A percentile compares a stretch with the other conserved stretches of the same genome.
phyloP scores from a whole-genome alignment of 2,329 filamentous ascomycete genomes.

The Sporothrix luriei region DNA sequence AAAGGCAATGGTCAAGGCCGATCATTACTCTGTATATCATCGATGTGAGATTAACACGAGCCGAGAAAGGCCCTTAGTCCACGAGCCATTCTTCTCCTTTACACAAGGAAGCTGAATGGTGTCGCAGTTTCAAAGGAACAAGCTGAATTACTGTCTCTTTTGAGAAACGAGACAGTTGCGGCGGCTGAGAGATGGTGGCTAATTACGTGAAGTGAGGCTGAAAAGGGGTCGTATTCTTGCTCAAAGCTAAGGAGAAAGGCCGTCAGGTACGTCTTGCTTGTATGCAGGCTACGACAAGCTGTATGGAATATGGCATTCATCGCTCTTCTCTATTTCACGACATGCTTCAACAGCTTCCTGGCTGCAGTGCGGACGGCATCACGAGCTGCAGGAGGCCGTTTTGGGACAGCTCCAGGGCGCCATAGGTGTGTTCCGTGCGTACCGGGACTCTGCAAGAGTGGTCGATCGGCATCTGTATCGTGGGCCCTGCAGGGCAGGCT shows the following conservation, averaged over 20 bases:
- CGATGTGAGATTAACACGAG: constrained; percentile 2
- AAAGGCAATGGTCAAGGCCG: constrained; percentile 1
- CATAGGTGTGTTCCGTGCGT: not conserved
- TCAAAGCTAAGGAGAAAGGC: not conserved
- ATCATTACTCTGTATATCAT: constrained; percentile 7
- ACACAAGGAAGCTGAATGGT: not conserved
- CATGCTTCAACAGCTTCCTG: not conserved
- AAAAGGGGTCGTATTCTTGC: not conserved
- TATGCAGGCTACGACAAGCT: not conserved
- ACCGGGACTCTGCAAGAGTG: not conserved
- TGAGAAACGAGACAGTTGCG: not conserved
- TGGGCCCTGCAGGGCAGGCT: not conserved
- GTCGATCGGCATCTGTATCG: constrained; percentile 15
- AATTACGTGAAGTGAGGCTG: not conserved
- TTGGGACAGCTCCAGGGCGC: not conserved
- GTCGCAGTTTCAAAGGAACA: constrained; percentile 13
- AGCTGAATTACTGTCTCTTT: not conserved
- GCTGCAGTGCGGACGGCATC: not conserved
- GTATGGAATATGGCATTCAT: not conserved
- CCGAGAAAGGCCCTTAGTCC: not conserved
- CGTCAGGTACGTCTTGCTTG: too few relatives aligned
- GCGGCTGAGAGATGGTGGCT: not conserved
- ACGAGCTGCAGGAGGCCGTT: not conserved
- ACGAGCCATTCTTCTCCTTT: not conserved
- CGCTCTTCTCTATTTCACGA: not conserved